These are phyloP conservation scores for Amaranthus palmeri DNA, from an alignment of 148 eudicot genomes.

Conservation along the genomic window DNA sequence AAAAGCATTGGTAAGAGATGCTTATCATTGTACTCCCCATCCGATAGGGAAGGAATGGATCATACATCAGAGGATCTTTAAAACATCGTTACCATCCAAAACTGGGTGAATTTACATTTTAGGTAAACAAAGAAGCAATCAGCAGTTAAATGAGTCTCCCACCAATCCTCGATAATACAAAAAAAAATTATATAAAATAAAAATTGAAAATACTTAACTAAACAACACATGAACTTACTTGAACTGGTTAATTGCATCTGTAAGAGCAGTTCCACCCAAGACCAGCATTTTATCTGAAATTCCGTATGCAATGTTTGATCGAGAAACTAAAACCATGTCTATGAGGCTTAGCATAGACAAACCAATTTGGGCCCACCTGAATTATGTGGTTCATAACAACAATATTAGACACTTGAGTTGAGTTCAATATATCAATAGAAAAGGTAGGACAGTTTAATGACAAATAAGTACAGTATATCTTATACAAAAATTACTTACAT, in stretches of 20 bases:
- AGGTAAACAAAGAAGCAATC: too few relatives aligned
- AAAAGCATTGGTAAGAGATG: too few relatives aligned
- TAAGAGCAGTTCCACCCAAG: conserved; percentile 78
- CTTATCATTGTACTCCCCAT: too few relatives aligned
- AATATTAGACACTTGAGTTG: conserved; percentile 9
- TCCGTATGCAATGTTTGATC: conserved; percentile 54
- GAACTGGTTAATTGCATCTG: conserved; percentile 90
- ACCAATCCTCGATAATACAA: neutral
- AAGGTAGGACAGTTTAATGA: neutral
- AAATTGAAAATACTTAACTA: neutral
- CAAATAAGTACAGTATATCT: neutral
- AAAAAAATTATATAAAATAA: neutral
- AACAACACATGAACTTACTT: conserved; percentile 48
- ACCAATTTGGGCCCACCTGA: conserved; percentile 81
- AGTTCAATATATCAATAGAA: conserved; percentile 5
- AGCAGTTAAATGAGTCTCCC: neutral
- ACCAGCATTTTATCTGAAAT: conserved; percentile 78
- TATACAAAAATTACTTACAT: conserved; percentile 43
- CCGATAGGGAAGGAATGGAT: too few relatives aligned
- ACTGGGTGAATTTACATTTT: too few relatives aligned
- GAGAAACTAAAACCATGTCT: conserved; percentile 72
- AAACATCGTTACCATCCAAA: too few relatives aligned
- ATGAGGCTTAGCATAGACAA: conserved; percentile 52
- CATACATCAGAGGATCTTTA: too few relatives aligned
- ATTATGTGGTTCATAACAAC: conserved; percentile 10